Conservation (phyloP, 176 grass and related monocot species). For the Ensete ventricosum region DNA sequence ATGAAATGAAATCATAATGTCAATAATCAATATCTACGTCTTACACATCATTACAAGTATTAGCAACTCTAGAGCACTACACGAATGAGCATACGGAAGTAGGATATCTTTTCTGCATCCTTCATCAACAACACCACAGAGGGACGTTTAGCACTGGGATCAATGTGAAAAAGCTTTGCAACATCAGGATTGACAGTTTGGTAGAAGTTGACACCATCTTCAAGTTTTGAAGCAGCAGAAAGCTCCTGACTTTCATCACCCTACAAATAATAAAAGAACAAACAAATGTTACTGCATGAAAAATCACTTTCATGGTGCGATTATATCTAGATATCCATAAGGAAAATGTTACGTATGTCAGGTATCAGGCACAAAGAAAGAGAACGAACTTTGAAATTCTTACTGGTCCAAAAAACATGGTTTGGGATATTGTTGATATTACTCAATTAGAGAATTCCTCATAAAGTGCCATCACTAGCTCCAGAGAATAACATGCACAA, state of each 20-base stretch:
- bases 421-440: too few relatives aligned
- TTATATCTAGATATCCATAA: too few relatives aligned
- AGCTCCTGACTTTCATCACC: slow-evolving; percentile 62
- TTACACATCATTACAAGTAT: not conserved
- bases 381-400: too few relatives aligned
- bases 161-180: slow-evolving; percentile 78
- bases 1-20: slow-evolving; percentile 1
- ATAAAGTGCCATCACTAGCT: too few relatives aligned
- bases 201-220: slow-evolving; percentile 77
- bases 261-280: slow-evolving; percentile 30
- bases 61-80: not conserved
- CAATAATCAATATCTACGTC: not conserved
- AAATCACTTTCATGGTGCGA: too few relatives aligned
- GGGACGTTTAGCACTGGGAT: slow-evolving; percentile 47
- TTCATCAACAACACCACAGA: slow-evolving; percentile 69
- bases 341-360: too few relatives aligned
- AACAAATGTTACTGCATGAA: not conserved
- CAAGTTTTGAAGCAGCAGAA: slow-evolving; percentile 79
- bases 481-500: too few relatives aligned
- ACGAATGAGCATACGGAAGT: slow-evolving; percentile 46
- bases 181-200: slow-evolving; percentile 66
- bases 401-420: too few relatives aligned
- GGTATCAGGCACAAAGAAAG: too few relatives aligned
- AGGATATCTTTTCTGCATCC: slow-evolving; percentile 75
- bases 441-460: too few relatives aligned